These are phyloP conservation scores for Asterophora lycoperdoides DNA, from an alignment of 768 basidiomycete species.

Conservation along the genomic window DNA sequence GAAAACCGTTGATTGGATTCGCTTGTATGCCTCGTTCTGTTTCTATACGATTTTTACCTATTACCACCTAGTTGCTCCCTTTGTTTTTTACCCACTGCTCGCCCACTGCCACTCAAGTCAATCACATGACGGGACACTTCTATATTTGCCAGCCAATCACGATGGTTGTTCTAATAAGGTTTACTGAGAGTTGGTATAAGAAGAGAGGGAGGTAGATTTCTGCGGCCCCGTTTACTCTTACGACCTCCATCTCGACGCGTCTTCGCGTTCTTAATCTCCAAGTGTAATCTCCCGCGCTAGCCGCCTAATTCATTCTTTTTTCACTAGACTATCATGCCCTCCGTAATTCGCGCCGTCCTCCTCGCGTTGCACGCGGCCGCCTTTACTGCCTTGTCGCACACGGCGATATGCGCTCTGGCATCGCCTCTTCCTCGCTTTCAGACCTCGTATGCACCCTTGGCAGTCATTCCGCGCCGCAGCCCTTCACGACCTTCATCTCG, in stretches of 20 bases:
- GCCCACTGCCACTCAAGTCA: no score
- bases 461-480: constrained; percentile 17
- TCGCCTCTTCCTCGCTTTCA: constrained; percentile 33
- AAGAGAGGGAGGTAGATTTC: constrained; percentile 2
- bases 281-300: constrained; percentile 21
- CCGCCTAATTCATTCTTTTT: constrained; percentile 23
- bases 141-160: constrained; percentile 19
- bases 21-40: not conserved
- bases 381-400: constrained; percentile 31
- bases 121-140: constrained; percentile 10
- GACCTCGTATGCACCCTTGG: constrained; percentile 16
- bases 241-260: constrained; percentile 11
- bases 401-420: constrained; percentile 25
- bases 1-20: no score
- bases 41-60: not conserved
- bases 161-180: constrained; percentile 18
- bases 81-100: no score
- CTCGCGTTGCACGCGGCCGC: constrained; percentile 37
- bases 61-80: not conserved
- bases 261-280: constrained; percentile 14
- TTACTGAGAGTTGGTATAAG: constrained; percentile 11
- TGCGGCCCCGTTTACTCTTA: constrained; percentile 3
- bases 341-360: constrained; percentile 33
- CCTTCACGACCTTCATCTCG: not conserved
- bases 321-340: constrained; percentile 25